Evolutionary conservation across 768 basidiomycete species (phyloP).

Genomic region (Suillus placidus): DNA sequence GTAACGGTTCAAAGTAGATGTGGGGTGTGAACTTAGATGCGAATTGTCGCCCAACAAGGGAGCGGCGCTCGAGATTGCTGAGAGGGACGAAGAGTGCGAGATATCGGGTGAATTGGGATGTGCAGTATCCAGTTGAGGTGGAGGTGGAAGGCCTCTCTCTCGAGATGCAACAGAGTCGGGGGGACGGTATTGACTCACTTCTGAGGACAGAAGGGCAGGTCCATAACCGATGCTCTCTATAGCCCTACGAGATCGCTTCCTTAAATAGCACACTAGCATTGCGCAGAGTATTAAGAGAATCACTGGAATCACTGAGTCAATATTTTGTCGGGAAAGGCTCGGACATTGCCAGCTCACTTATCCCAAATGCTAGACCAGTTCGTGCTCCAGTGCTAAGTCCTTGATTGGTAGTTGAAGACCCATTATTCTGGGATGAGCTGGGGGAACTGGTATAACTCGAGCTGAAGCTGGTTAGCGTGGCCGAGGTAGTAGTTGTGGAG

Average conservation of each 20-base stretch:
- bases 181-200: conserved; percentile 16
- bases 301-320: conserved; percentile 7
- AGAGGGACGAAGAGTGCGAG: neutral
- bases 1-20: conserved; percentile 12
- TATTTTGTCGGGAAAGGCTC: neutral
- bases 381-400: conserved; percentile 21
- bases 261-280: conserved; percentile 11
- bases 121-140: neutral
- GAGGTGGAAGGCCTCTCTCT: conserved; percentile 8
- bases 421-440: conserved; percentile 7
- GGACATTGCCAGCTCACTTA: conserved; percentile 20
- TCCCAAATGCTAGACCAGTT: conserved; percentile 30
- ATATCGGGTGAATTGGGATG: neutral
- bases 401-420: conserved; percentile 8
- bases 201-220: conserved; percentile 5
- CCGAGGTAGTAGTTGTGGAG: neutral
- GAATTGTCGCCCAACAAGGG: conserved; percentile 7
- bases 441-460: neutral
- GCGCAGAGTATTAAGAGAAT: conserved; percentile 8
- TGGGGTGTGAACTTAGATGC: neutral
- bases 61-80: conserved; percentile 5
- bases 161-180: neutral
- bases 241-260: conserved; percentile 12
- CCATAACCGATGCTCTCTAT: conserved; percentile 1
- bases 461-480: conserved; percentile 3